Evolutionary conservation across 768 basidiomycete species (phyloP).

Genomic region (Asterophora lycoperdoides): DNA sequence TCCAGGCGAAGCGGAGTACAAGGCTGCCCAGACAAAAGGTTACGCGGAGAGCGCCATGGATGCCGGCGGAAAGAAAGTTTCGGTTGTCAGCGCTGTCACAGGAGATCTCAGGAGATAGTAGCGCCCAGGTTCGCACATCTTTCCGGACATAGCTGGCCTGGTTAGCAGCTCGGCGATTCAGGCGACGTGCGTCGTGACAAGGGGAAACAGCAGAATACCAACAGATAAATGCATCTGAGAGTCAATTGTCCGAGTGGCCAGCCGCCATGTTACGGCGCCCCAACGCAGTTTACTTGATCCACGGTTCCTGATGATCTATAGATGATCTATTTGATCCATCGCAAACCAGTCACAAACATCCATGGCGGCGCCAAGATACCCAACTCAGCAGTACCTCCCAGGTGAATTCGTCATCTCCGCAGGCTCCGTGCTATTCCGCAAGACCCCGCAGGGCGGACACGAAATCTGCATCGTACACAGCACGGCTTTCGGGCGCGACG

Average conservation of each 20-base stretch:
- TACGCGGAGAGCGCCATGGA: constrained; percentile 46
- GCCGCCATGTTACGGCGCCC: too few species aligned
- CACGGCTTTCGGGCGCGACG: constrained; percentile 14
- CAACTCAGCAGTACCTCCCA: constrained; percentile 19
- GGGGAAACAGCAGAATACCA: constrained; percentile 16
- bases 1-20: constrained; percentile 43
- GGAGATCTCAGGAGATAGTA: constrained; percentile 43
- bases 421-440: constrained; percentile 38
- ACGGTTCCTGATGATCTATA: too few species aligned
- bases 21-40: constrained; percentile 43
- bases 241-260: neutral
- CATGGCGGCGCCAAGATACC: constrained; percentile 4
- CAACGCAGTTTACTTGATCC: too few species aligned
- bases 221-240: neutral
- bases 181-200: constrained; percentile 38
- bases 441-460: constrained; percentile 16
- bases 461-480: constrained; percentile 39
- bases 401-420: constrained; percentile 38
- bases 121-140: constrained; percentile 31
- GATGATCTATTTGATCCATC: too few species aligned
- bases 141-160: neutral
- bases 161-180: constrained; percentile 11
- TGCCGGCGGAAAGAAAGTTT: constrained; percentile 42
- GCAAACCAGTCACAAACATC: too few species aligned
- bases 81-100: constrained; percentile 43